These are phyloP conservation scores for Saccharomyces hybrid DNA, from an alignment of 1,139 yeast genomes.

Conservation along the genomic window DNA sequence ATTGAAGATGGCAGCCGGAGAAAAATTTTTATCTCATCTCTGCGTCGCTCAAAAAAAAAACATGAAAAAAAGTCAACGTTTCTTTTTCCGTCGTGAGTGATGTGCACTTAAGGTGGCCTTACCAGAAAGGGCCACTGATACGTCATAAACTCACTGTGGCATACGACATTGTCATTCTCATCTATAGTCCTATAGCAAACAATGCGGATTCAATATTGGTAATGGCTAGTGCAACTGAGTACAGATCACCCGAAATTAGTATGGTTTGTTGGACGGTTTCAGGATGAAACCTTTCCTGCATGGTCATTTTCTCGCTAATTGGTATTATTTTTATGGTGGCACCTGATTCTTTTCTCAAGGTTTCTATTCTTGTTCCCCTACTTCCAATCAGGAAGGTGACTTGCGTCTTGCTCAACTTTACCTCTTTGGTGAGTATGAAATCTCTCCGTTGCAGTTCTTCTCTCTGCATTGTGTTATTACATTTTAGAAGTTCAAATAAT, in stretches of 20 bases:
- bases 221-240: conserved; percentile 23
- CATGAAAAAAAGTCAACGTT: not conserved
- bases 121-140: not conserved
- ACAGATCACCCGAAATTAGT: conserved; percentile 28
- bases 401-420: conserved; percentile 26
- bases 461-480: not conserved
- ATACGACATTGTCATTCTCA: not conserved
- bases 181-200: not conserved
- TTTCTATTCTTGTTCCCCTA: conserved; percentile 28
- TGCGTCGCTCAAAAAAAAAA: not conserved
- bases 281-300: conserved; percentile 12
- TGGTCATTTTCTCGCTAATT: conserved; percentile 14
- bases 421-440: conserved; percentile 6
- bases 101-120: not conserved
- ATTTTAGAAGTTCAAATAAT: not conserved
- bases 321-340: conserved; percentile 33
- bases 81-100: conserved; percentile 1
- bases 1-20: not conserved
- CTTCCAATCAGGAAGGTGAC: conserved; percentile 33
- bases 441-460: not conserved
- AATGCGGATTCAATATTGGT: conserved; percentile 11
- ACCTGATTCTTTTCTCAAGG: conserved; percentile 21
- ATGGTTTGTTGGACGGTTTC: conserved; percentile 22
- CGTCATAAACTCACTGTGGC: not conserved
- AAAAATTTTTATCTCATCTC: not conserved